phyloP scores from a whole-genome alignment of 371 early-diverging fungal genomes.

The Saksenaea vasiformis region DNA sequence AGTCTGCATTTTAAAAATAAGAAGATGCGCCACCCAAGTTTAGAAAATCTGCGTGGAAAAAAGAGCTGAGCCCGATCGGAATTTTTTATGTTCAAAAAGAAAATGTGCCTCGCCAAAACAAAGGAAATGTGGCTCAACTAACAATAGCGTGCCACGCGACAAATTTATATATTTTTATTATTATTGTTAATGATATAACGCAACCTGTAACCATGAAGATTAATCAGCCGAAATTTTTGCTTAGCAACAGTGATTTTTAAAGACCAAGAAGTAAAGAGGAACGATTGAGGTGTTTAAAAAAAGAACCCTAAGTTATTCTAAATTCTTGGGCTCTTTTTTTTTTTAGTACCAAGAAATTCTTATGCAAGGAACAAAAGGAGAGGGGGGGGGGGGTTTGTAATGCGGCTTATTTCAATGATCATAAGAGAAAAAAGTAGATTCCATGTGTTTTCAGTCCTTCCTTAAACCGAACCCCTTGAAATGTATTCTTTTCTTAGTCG shows the following conservation, averaged over 20 bases:
- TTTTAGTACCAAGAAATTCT: conserved; percentile 2
- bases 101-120: too few relatives aligned
- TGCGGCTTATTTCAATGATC: background rate
- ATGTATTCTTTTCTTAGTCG: background rate
- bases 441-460: background rate
- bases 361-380: conserved; percentile 6
- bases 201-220: too few relatives aligned
- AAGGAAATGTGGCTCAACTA: too few relatives aligned
- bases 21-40: background rate
- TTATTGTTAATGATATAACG: too few relatives aligned
- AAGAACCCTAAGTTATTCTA: background rate
- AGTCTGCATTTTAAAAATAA: conserved; percentile 5
- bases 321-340: background rate
- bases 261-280: too few relatives aligned
- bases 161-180: too few relatives aligned
- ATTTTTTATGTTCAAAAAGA: too few relatives aligned
- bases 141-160: too few relatives aligned
- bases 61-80: too few relatives aligned
- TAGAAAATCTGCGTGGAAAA: too few relatives aligned
- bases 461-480: background rate
- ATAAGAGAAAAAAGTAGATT: background rate
- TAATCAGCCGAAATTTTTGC: too few relatives aligned
- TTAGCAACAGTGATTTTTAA: too few relatives aligned
- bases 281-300: background rate
- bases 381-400: background rate